These are phyloP conservation scores for Isatis lusitanica DNA, from an alignment of 441 rosid species.

Conservation along the genomic window DNA sequence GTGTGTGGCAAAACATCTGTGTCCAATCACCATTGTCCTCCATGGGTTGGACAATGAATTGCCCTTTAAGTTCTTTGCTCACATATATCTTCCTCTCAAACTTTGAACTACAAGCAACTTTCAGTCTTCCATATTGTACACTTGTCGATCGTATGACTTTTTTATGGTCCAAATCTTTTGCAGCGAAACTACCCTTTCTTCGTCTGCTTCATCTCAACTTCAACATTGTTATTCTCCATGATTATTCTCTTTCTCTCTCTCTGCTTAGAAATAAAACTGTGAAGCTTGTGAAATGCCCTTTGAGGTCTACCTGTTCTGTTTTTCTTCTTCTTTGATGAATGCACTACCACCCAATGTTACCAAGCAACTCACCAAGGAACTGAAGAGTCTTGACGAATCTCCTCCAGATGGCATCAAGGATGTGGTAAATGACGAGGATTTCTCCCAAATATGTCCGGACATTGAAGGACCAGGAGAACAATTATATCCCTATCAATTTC, in stretches of 20 bases:
- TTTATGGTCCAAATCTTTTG: conserved; percentile 28
- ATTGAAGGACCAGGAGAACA: conserved; percentile 97
- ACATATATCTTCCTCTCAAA: neutral
- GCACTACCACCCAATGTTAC: conserved; percentile 92
- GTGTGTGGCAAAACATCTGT: conserved; percentile 59
- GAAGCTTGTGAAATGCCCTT: neutral
- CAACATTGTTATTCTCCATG: conserved; percentile 46
- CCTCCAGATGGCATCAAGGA: conserved; percentile 99
- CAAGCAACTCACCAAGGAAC: conserved; percentile 93
- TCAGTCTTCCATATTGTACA: neutral
- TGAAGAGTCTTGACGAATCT: conserved; percentile 93
- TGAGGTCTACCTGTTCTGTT: neutral
- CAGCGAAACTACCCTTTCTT: conserved; percentile 96
- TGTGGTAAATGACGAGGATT: conserved; percentile 87
- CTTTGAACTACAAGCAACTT: neutral
- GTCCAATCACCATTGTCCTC: conserved; percentile 92
- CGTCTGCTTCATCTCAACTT: conserved; percentile 75
- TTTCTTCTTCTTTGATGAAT: conserved; percentile 10
- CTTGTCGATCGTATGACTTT: conserved; percentile 22
- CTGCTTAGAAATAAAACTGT: neutral
- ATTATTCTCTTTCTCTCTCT: neutral
- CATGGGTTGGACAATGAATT: conserved; percentile 98
- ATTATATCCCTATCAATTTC: neutral
- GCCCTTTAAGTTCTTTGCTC: conserved; percentile 55
- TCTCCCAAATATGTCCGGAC: conserved; percentile 91